phyloP scores from a whole-genome alignment of 177 flowering plant species.

The Vitis hybrid region DNA sequence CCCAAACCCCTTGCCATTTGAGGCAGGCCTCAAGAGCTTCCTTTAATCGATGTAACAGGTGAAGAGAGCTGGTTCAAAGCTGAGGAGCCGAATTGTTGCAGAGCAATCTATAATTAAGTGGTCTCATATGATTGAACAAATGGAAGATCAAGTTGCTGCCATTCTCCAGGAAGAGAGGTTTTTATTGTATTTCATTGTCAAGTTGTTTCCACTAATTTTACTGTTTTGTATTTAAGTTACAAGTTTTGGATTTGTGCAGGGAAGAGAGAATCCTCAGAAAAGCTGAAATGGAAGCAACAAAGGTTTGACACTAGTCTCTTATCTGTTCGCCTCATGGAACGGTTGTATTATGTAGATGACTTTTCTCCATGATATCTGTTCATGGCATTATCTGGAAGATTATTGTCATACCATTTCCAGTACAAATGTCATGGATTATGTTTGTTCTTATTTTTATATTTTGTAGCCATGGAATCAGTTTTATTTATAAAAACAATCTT shows the following conservation, averaged over 20 bases:
- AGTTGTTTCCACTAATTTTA: background rate
- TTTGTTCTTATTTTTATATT: background rate
- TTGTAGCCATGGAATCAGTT: background rate
- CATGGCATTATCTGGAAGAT: background rate
- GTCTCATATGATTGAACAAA: conserved; percentile 76
- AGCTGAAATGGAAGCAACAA: conserved; percentile 96
- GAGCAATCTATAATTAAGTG: conserved; percentile 85
- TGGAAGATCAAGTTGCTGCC: conserved; percentile 80
- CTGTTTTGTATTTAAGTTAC: background rate
- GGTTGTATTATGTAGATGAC: background rate
- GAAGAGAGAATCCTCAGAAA: conserved; percentile 82
- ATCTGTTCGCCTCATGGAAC: background rate
- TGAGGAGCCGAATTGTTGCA: conserved; percentile 77
- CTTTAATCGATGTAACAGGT: conserved; percentile 39
- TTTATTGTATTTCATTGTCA: conserved; percentile 1
- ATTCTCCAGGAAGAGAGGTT: conserved; percentile 90
- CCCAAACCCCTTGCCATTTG: no score
- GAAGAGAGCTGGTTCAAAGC: conserved; percentile 83
- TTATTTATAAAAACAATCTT: background rate
- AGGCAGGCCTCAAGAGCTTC: background rate
- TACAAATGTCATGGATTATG: background rate
- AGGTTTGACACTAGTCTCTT: conserved; percentile 39
- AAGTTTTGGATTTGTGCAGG: conserved; percentile 35
- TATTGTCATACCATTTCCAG: background rate
- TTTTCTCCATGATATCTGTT: no score